Evolutionary conservation across 2,329 filamentous ascomycete species (phyloP), one percentile per base, ranked within the genome.

Genomic region (Domatiomyces globalis): DNA sequence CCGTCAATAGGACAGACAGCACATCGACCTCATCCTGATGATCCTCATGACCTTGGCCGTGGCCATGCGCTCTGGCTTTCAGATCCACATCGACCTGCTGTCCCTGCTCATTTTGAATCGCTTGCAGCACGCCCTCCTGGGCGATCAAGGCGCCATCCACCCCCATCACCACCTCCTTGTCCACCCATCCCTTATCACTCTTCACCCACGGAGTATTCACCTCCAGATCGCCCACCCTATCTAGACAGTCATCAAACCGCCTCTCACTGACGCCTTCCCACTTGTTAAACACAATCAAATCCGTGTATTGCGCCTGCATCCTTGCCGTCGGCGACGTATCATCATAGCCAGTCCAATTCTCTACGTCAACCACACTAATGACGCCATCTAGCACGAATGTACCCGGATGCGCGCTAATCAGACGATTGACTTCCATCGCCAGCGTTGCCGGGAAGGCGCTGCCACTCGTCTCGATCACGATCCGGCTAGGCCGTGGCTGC

Each of bases 311-410:
- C 3, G 88, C 89, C 73, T 95, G 89, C 59, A 95, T 74, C 63
- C 84, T 83, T 5, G 89, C 89, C 51, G 89, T 95, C 63, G 86
- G 90, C 53, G 83, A 87, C 20, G 85, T 94, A 66, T 94, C 88
- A 61, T 92, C 87, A 63, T 95, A 95, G 0, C 89, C 89, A 62
- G 81, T 73, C 88, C 88, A 95, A 64, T 95, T 95, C 76, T 95
- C 89, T 9, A 94, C 88, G 63, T 95, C 89, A 53, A 95, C 82
- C 19, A 95, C 88, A 60, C 81, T 87, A 56, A 95, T 79, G 49
- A 95, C 87, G 9, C 89, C 89, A 62, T 95, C 89, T 1, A 95
- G 77, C 4, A 79, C 75, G 62, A 88, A 95, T 25, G 71, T 68
- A 0, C 78, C 78, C 0, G 61, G 61, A 50, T 65, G 50, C 54